phyloP scores from a whole-genome alignment of 768 basidiomycete species.

The Lentinus brumalis region DNA sequence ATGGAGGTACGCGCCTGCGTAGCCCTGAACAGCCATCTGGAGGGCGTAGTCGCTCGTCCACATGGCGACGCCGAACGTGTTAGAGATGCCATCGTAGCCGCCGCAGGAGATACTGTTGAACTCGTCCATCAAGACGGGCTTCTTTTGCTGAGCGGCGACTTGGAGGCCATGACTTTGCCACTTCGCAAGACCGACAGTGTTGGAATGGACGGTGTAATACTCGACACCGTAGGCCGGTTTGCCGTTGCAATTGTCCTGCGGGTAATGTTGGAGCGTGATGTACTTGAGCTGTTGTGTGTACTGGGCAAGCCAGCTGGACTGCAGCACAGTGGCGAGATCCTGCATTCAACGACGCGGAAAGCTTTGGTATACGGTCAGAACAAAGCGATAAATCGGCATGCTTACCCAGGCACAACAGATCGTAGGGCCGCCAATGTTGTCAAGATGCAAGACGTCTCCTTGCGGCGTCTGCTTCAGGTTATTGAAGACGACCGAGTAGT shows the following conservation, averaged over 20 bases:
- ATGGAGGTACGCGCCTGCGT: constrained; percentile 51
- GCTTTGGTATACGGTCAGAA: background rate
- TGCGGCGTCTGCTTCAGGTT: constrained; percentile 39
- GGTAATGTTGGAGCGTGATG: constrained; percentile 54
- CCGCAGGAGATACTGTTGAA: constrained; percentile 58
- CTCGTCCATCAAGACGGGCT: constrained; percentile 51
- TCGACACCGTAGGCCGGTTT: constrained; percentile 39
- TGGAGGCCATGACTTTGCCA: constrained; percentile 51
- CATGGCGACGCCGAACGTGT: constrained; percentile 52
- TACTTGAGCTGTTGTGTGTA: constrained; percentile 48
- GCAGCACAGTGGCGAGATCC: constrained; percentile 46
- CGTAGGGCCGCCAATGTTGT: constrained; percentile 50
- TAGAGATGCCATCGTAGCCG: constrained; percentile 49
- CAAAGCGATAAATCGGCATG: background rate
- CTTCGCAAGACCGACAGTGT: constrained; percentile 42
- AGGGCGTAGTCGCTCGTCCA: constrained; percentile 57
- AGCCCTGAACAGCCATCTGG: constrained; percentile 52
- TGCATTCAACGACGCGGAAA: constrained; percentile 18
- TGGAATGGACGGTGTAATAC: constrained; percentile 49
- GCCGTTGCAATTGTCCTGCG: constrained; percentile 45
- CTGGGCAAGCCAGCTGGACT: constrained; percentile 41
- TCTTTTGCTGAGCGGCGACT: constrained; percentile 33
- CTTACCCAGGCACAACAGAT: constrained; percentile 55
- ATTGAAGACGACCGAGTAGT: constrained; percentile 40
- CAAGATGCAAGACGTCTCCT: constrained; percentile 40